Percentiles rank a stretch among this genome's conserved stretches.
These are phyloP conservation scores for fission yeast (Schizosaccharomyces pombe) DNA, from an alignment of 805 yeast species.

Conservation along the genomic window DNA sequence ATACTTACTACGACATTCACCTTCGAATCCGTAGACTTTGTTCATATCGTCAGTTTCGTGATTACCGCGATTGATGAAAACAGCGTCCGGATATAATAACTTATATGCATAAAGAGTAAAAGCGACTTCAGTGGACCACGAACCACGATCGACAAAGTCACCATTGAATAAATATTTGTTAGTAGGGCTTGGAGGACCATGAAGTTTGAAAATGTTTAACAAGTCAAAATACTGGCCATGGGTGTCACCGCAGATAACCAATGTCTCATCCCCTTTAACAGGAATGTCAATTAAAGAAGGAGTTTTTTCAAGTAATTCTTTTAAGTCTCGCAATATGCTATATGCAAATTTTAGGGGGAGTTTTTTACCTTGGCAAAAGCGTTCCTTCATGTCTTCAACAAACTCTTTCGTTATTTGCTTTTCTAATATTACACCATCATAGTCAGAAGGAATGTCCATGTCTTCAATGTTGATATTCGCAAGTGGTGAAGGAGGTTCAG, in stretches of 20 bases:
- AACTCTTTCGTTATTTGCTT: conserved; percentile 28
- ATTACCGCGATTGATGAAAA: conserved; percentile 77
- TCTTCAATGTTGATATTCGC: conserved; percentile 25
- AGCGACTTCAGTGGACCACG: conserved; percentile 96
- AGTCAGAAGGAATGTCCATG: conserved; percentile 24
- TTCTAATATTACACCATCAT: conserved; percentile 34
- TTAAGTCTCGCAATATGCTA: conserved; percentile 54
- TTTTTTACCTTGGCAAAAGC: conserved; percentile 50
- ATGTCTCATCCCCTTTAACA: conserved; percentile 16
- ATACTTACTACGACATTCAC: conserved; percentile 82
- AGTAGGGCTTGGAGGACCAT: conserved; percentile 40
- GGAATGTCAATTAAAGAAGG: conserved; percentile 53
- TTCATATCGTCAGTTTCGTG: conserved; percentile 96
- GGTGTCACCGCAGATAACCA: conserved; percentile 81
- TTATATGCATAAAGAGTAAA: conserved; percentile 54
- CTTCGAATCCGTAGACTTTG: conserved; percentile 85
- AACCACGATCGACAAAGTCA: conserved; percentile 92
- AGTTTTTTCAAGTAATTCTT: conserved; percentile 39
- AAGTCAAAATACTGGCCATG: conserved; percentile 93
- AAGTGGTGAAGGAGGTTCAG: conserved; percentile 30
- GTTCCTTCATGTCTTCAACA: conserved; percentile 37
- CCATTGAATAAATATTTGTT: conserved; percentile 83
- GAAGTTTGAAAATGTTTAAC: conserved; percentile 47
- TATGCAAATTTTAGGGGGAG: conserved; percentile 66
- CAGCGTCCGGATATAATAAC: conserved; percentile 41